phyloP scores from a whole-genome alignment of 176 grass and related monocot species.

The Eragrostis curvula region DNA sequence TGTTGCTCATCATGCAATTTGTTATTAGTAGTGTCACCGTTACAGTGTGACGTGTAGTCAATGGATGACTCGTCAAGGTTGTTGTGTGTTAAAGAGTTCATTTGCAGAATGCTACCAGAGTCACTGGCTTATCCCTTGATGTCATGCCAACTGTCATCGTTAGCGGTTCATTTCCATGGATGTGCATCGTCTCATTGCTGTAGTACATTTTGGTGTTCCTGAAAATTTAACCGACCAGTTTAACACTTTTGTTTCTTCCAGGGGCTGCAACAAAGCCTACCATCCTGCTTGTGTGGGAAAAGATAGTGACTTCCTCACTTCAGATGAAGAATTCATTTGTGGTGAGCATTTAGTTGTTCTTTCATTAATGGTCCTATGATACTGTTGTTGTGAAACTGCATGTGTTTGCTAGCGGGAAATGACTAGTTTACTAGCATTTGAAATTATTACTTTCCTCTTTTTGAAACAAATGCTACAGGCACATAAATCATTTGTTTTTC shows the following conservation, averaged over 20 bases:
- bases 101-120: neutral
- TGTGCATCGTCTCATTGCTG: neutral
- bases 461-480: neutral
- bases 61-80: neutral
- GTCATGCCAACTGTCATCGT: no score
- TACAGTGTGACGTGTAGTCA: neutral
- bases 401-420: neutral
- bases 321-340: slow-evolving; percentile 74
- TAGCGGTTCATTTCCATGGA: neutral
- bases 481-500: neutral
- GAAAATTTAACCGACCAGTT: neutral
- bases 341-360: slow-evolving; percentile 56
- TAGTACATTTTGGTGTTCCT: slow-evolving; percentile 4
- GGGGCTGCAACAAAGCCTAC: slow-evolving; percentile 90
- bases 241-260: slow-evolving; percentile 39
- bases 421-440: neutral
- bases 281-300: slow-evolving; percentile 69
- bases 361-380: slow-evolving; percentile 15
- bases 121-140: no score
- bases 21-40: neutral
- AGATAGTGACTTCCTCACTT: slow-evolving; percentile 63
- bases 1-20: slow-evolving; percentile 8
- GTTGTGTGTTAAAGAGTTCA: neutral
- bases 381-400: neutral
- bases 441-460: neutral